Evolutionary conservation across 352 stramenopile species (phyloP).

Genomic region (Aphanomyces euteiches): DNA sequence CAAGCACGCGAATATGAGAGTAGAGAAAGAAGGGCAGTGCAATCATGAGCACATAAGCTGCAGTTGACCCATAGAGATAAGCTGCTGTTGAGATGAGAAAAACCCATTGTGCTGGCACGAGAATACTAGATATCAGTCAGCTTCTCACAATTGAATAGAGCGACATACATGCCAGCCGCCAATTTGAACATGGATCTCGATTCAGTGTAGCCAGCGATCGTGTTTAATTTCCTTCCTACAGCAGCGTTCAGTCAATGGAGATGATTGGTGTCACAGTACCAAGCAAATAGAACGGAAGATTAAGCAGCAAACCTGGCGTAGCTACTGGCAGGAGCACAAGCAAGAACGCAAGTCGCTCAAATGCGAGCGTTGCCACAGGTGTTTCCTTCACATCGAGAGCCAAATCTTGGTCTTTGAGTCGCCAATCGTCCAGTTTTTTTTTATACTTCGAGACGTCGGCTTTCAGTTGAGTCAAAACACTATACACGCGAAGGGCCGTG

Average conservation of each 20-base stretch:
- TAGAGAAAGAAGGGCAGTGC: constrained; percentile 63
- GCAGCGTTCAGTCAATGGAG: background rate
- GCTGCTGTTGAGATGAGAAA: constrained; percentile 54
- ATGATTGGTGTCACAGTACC: constrained; percentile 34
- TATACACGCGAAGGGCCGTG: background rate
- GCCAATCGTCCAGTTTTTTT: constrained; percentile 49
- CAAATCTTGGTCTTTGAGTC: constrained; percentile 70
- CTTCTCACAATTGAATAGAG: too few species aligned
- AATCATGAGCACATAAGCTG: constrained; percentile 56
- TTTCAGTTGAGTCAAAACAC: constrained; percentile 14
- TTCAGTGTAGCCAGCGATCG: constrained; percentile 58
- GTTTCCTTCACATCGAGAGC: constrained; percentile 49
- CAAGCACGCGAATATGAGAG: constrained; percentile 70
- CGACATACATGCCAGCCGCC: constrained; percentile 52
- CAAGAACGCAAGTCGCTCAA: constrained; percentile 63
- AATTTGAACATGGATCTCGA: constrained; percentile 83
- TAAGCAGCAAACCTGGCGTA: constrained; percentile 59
- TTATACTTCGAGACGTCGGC: constrained; percentile 55
- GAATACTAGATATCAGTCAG: constrained; percentile 37
- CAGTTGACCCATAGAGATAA: constrained; percentile 51
- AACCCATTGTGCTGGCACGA: constrained; percentile 67
- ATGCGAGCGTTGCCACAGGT: constrained; percentile 49
- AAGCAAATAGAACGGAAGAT: constrained; percentile 78
- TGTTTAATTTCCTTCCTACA: constrained; percentile 65
- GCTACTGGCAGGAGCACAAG: constrained; percentile 65